Evolutionary conservation across 139 green algal genomes (phyloP), one percentile per base, ranked within the genome.

Genomic region (Yamagishiella unicocca): DNA sequence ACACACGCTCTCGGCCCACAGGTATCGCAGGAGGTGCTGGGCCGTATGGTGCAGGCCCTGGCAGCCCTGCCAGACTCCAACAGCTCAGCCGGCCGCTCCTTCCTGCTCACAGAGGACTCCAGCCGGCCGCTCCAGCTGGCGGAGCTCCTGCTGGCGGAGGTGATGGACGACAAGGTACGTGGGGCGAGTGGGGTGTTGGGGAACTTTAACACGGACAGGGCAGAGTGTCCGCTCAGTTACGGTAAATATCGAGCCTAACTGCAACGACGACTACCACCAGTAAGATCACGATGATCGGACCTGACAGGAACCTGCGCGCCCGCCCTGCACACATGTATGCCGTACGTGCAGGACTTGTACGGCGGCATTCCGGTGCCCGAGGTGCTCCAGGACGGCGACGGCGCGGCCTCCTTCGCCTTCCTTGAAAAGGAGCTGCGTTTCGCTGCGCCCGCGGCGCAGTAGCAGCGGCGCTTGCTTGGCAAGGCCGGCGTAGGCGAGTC

Each of bases 101-200:
- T 99, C 96, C 92, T 99, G 77, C 93, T 99, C 73, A 97, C 99
- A 79, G 97, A 99, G 77, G 98, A 99, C 92, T 97, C 94, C 12
- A 96, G 94, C 85, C 94, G 98, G 82, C 96, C 96, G 29, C 98
- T 98, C 88, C 42, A 82, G 24, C 88, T 91, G 37, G 72, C 88
- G 5, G 91, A 96, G 43, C 90, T n/a, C n/a, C n/a, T 96, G 27
- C 53, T 83, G 2, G 76, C 54, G 1, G 55, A 72, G 27, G n/a
- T n/a, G n/a, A 92, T 95, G 79, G 92, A 95, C 81, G 95, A 97
- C 88, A 93, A 88, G 61, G 85, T 90, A 29, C 55, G 68, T 73
- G n/a, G n/a, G n/a, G n/a, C n/a, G n/a, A n/a, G n/a, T n/a, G n/a
- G n/a, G n/a, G n/a, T n/a, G n/a, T n/a, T n/a, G n/a, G n/a, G n/a